phyloP scores from a whole-genome alignment of 2,329 filamentous ascomycete genomes.

The Emericellopsis cladophorae region DNA sequence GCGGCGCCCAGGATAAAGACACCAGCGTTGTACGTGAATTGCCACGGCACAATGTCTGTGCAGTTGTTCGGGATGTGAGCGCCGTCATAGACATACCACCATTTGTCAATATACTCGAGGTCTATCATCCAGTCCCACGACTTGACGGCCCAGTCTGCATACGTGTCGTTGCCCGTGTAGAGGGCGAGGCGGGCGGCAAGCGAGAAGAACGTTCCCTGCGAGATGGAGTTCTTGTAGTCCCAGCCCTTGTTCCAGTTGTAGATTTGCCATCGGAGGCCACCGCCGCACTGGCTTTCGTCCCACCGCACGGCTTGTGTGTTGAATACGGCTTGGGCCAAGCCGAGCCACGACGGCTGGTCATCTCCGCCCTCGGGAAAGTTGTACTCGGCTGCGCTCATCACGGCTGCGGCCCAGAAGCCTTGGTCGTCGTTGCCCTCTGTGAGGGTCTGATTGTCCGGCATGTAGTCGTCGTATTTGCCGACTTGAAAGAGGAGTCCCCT shows the following conservation, averaged over 20 bases:
- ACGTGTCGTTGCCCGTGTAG: constrained; percentile 68
- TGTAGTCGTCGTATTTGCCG: constrained; percentile 61
- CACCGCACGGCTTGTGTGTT: constrained; percentile 65
- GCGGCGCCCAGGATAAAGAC: constrained; percentile 53
- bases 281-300: constrained; percentile 57
- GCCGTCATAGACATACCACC: constrained; percentile 52
- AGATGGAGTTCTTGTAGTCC: constrained; percentile 61
- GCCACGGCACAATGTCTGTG: constrained; percentile 42
- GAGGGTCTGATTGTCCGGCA: constrained; percentile 60
- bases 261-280: constrained; percentile 76
- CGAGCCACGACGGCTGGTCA: constrained; percentile 52
- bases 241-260: constrained; percentile 73
- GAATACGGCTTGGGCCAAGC: constrained; percentile 68
- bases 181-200: constrained; percentile 55
- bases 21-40: constrained; percentile 60
- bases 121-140: constrained; percentile 57
- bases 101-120: constrained; percentile 44
- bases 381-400: constrained; percentile 58
- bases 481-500: constrained; percentile 64
- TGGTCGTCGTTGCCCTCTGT: constrained; percentile 66
- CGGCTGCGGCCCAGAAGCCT: constrained; percentile 60
- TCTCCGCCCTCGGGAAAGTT: constrained; percentile 48
- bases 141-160: constrained; percentile 63
- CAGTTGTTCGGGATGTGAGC: constrained; percentile 45
- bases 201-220: constrained; percentile 50